Percentiles rank a stretch among this genome's conserved stretches.
Evolutionary conservation across 805 yeast genomes (phyloP).

Genomic region (Metschnikowia shivogae): DNA sequence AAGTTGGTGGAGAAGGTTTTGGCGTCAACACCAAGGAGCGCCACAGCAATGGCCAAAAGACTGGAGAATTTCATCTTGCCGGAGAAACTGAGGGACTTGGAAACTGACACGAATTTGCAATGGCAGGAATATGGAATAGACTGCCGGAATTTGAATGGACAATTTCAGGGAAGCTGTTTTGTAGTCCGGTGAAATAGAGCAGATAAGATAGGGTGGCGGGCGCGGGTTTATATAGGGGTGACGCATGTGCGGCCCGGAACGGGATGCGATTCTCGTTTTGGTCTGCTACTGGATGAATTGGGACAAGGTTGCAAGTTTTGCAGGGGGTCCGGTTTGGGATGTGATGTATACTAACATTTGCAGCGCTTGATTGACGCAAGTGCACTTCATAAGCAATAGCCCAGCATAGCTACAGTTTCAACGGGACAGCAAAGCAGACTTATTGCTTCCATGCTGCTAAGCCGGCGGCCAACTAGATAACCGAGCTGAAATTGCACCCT

Average conservation of each 20-base stretch:
- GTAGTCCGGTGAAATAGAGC: background rate
- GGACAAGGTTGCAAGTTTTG: background rate
- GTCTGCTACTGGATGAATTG: background rate
- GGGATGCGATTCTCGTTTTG: background rate
- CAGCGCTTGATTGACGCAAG: no score
- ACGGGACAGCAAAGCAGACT: no score
- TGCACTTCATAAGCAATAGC: no score
- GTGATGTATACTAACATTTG: no score
- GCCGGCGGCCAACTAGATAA: no score
- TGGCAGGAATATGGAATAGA: background rate
- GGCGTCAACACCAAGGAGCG: constrained; percentile 41
- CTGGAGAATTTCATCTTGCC: constrained; percentile 32
- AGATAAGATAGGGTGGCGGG: constrained; percentile 11
- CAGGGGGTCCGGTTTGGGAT: no score
- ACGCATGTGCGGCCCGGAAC: constrained; percentile 6
- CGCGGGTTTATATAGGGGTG: constrained; percentile 6
- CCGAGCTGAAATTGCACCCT: no score
- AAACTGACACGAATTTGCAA: background rate
- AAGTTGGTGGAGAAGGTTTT: constrained; percentile 54
- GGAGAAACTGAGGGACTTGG: background rate
- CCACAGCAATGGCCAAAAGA: constrained; percentile 42
- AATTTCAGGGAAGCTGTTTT: no score
- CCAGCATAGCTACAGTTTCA: no score
- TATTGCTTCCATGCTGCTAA: no score
- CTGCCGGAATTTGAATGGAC: no score